Conservation (phyloP, 805 yeast species). For the Phaffomyces opuntiae region DNA sequence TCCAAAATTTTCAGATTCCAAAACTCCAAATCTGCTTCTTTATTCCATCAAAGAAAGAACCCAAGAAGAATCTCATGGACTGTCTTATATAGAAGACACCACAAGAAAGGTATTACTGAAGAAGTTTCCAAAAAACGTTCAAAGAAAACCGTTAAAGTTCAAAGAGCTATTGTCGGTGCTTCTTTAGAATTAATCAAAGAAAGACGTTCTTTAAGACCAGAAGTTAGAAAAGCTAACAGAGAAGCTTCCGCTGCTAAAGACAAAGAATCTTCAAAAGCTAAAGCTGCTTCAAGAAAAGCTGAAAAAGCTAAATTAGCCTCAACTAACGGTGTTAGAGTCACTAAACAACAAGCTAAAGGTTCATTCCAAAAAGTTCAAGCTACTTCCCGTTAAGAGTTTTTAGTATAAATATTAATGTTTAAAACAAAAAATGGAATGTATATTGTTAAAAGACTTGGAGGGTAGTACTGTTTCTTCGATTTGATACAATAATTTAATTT, state of each 20-base stretch:
- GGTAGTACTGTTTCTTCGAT: neutral
- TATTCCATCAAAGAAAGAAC: conserved; percentile 99
- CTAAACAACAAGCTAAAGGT: conserved; percentile 97
- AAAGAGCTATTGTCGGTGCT: conserved; percentile 99
- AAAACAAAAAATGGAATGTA: conserved; percentile 9
- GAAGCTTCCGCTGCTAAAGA: conserved; percentile 78
- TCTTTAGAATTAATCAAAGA: conserved; percentile 96
- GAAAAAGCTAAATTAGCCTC: conserved; percentile 81
- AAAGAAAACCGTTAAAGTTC: conserved; percentile 96
- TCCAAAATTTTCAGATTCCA: conserved; percentile 99
- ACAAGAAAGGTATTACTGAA: conserved; percentile 99
- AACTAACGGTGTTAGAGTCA: conserved; percentile 67
- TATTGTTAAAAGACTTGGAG: conserved; percentile 3
- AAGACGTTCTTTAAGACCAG: conserved; percentile 94
- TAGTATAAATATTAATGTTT: conserved; percentile 6
- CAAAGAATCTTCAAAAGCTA: conserved; percentile 86
- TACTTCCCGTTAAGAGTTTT: conserved; percentile 76
- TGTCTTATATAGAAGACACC: conserved; percentile 98
- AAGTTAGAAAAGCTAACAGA: conserved; percentile 97
- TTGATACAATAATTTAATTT: no score
- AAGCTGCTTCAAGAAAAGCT: conserved; percentile 92
- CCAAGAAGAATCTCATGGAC: conserved; percentile 99
- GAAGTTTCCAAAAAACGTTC: conserved; percentile 95
- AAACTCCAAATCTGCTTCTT: conserved; percentile 93
- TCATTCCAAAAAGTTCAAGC: conserved; percentile 96